These are phyloP conservation scores for Aphanomyces invadans DNA, from an alignment of 352 stramenopile genomes.

Conservation along the genomic window DNA sequence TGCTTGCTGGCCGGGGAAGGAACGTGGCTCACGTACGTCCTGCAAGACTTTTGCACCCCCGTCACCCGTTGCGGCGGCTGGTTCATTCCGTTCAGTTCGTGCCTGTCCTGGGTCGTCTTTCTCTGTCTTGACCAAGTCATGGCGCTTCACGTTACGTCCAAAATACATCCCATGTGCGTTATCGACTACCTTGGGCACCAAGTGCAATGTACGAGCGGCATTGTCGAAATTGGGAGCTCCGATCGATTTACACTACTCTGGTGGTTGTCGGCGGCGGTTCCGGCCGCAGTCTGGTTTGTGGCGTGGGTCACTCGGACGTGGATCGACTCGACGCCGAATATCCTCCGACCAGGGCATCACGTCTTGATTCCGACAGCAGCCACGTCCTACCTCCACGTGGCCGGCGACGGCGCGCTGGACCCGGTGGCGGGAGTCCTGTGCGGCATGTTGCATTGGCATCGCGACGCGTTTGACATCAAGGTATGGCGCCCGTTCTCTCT, in stretches of 20 bases:
- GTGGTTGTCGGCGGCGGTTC: background rate
- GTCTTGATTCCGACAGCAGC: background rate
- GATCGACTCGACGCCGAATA: background rate
- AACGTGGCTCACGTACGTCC: constrained; percentile 16
- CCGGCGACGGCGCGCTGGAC: background rate
- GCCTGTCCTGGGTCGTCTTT: background rate
- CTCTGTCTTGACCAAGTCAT: background rate
- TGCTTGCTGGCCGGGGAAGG: constrained; percentile 7
- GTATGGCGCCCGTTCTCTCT: constrained; percentile 1
- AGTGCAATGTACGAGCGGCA: background rate
- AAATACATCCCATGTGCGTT: background rate
- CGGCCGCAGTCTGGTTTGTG: background rate
- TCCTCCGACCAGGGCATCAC: background rate
- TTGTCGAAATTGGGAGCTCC: background rate
- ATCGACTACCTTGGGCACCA: background rate
- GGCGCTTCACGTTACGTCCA: background rate
- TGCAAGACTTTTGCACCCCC: background rate
- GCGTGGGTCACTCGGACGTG: background rate
- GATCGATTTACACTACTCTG: background rate
- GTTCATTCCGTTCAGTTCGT: background rate
- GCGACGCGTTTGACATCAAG: background rate
- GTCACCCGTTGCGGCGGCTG: background rate
- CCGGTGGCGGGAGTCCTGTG: background rate
- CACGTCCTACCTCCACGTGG: background rate
- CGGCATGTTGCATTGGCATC: background rate